Evolutionary conservation across 1,139 yeast genomes (phyloP), one percentile per base, ranked within the genome.

Genomic region (Geotrichum restrictum): DNA sequence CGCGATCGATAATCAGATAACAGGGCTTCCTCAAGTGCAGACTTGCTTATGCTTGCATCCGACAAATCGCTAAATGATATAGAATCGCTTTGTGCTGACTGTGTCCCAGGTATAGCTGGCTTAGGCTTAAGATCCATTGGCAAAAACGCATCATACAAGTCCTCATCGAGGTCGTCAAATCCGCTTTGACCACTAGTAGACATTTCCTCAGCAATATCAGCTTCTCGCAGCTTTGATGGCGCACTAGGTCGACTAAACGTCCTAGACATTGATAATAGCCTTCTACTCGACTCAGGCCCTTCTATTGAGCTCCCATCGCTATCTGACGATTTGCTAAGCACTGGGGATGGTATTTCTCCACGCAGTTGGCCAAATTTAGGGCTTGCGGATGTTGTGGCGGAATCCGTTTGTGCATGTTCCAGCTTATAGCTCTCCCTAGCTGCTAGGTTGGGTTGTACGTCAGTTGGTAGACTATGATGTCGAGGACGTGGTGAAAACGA

Each of bases 21-120:
- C 32, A 51, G 24, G 2, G 78, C 79, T 49, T 75, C 79, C 53
- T 74, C 79, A 34, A 75, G 58, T 1, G 78, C 78, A 1, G 78
- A 74, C 53, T 72, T 72, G 49, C 74, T 70, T 5, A 75, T 65
- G 52, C 78, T 74, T 32, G 68, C 62, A 21, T 68, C 70, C 54
- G 56, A 53, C 29, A 59, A 33, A 24, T 59, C 62, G 13, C 60
- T 57, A 38, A 59, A 57, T 14, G 60, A 51, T 3, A 55, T 51
- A 22, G 57, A 49, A 2, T 48, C 39, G 13, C 48, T 21, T 13
- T 10, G 31, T 13, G 37, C 36, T n/a, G 18, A 8, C 16, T 16
- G n/a, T 3, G 34, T n/a, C 11, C 7, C 18, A 36, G 46, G 29
- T 3, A 21, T 6, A 11, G 13, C 42, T 14, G 49, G 42, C 48